Evolutionary conservation across 139 green algal genomes (phyloP).

Genomic region (Pleodorina starrii): DNA sequence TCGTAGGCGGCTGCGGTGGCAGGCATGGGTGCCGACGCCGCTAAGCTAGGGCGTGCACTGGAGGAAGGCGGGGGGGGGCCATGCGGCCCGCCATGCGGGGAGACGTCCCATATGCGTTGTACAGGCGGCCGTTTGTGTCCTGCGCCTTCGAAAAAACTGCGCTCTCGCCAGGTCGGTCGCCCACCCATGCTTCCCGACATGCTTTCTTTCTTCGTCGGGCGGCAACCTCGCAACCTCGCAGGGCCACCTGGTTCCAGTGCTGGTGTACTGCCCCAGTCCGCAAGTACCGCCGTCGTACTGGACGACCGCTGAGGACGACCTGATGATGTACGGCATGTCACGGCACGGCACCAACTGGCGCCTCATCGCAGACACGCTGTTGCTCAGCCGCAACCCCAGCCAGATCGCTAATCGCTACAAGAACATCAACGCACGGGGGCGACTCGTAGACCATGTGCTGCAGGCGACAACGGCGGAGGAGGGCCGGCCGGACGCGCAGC

Average conservation of each 20-base stretch:
- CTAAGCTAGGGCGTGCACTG: no score
- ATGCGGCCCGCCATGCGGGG: no score
- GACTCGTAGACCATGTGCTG: not conserved
- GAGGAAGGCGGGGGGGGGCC: no score
- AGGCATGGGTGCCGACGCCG: no score
- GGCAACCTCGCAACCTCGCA: no score
- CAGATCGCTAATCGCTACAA: conserved; percentile 38
- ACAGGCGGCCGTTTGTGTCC: no score
- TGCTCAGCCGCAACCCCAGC: not conserved
- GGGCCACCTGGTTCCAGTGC: conserved; percentile 10
- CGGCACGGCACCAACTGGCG: conserved; percentile 31
- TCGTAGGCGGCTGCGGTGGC: no score
- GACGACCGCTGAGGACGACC: conserved; percentile 48
- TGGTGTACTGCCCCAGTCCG: conserved; percentile 28
- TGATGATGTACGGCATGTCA: conserved; percentile 12
- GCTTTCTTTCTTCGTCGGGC: no score
- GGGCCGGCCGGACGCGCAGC: not conserved
- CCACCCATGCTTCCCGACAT: no score
- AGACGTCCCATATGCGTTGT: no score
- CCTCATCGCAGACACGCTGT: not conserved
- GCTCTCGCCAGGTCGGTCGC: no score
- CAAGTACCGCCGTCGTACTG: conserved; percentile 45
- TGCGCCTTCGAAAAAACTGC: no score
- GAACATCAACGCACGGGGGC: conserved; percentile 29
- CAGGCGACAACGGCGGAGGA: not conserved